Evolutionary conservation across 73 alveolate species (phyloP).

Genomic region (Tetrahymena borealis): DNA sequence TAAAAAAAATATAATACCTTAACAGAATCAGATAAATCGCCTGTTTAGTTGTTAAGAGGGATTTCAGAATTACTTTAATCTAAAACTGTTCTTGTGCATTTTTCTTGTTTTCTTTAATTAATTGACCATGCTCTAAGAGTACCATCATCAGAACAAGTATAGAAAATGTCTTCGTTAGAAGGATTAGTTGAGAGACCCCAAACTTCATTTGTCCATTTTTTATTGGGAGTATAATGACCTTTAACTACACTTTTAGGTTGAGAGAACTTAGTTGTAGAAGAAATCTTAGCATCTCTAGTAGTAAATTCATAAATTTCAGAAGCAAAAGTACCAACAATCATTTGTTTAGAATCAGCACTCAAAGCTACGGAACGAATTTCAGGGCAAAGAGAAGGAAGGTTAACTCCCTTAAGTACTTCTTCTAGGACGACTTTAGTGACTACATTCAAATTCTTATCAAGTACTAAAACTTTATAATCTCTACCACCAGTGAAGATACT

Average conservation of each 20-base stretch:
- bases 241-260: slow-evolving; percentile 18
- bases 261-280: slow-evolving; percentile 16
- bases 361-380: slow-evolving; percentile 73
- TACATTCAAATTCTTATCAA: slow-evolving; percentile 49
- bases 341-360: slow-evolving; percentile 36
- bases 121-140: slow-evolving; percentile 70
- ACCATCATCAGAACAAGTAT: slow-evolving; percentile 71
- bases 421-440: slow-evolving; percentile 1
- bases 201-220: slow-evolving; percentile 61
- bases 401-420: slow-evolving; percentile 5
- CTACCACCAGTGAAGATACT: slow-evolving; percentile 88
- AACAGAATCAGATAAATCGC: slow-evolving; percentile 49
- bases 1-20: not conserved
- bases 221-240: slow-evolving; percentile 49
- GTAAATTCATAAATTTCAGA: slow-evolving; percentile 80
- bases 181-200: slow-evolving; percentile 77
- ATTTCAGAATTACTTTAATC: slow-evolving; percentile 39
- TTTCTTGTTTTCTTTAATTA: slow-evolving; percentile 13
- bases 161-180: slow-evolving; percentile 34
- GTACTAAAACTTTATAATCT: slow-evolving; percentile 60
- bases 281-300: slow-evolving; percentile 35
- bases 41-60: slow-evolving; percentile 9
- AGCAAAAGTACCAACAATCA: slow-evolving; percentile 79
- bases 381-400: slow-evolving; percentile 45
- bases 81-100: slow-evolving; percentile 18